These are phyloP conservation scores for Saturnispora besseyi DNA, from an alignment of 805 yeast genomes.

Conservation along the genomic window DNA sequence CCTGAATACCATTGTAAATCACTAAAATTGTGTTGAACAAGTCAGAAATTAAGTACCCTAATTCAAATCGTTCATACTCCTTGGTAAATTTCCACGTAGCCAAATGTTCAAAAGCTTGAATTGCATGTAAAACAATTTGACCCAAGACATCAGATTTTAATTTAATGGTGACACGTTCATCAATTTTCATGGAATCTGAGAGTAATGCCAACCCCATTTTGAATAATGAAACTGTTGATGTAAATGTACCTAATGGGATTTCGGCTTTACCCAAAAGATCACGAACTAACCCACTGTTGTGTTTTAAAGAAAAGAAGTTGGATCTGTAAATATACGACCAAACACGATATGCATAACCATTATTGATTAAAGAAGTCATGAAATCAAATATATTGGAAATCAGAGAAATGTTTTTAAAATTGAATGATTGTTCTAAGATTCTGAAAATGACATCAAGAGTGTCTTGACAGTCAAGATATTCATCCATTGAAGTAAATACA, in stretches of 20 bases:
- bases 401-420: conserved; percentile 39
- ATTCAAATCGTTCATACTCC: conserved; percentile 47
- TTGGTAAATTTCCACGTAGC: conserved; percentile 57
- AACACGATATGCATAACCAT: conserved; percentile 50
- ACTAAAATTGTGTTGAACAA: conserved; percentile 47
- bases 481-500: conserved; percentile 28
- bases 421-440: conserved; percentile 61
- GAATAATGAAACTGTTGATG: conserved; percentile 53
- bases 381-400: conserved; percentile 41
- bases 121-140: conserved; percentile 43
- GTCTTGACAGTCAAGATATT: conserved; percentile 26
- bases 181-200: conserved; percentile 36
- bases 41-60: conserved; percentile 47
- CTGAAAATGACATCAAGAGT: conserved; percentile 49
- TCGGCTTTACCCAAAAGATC: conserved; percentile 65
- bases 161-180: conserved; percentile 30
- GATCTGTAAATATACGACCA: conserved; percentile 75
- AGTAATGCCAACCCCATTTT: conserved; percentile 46
- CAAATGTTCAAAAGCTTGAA: conserved; percentile 69
- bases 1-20: conserved; percentile 48
- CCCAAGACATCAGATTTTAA: conserved; percentile 47
- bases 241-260: conserved; percentile 56
- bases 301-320: conserved; percentile 49
- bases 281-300: conserved; percentile 55
- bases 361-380: conserved; percentile 36